phyloP scores from a whole-genome alignment of 2,329 filamentous ascomycete species.

The Pyrenophora tritici-repentis region DNA sequence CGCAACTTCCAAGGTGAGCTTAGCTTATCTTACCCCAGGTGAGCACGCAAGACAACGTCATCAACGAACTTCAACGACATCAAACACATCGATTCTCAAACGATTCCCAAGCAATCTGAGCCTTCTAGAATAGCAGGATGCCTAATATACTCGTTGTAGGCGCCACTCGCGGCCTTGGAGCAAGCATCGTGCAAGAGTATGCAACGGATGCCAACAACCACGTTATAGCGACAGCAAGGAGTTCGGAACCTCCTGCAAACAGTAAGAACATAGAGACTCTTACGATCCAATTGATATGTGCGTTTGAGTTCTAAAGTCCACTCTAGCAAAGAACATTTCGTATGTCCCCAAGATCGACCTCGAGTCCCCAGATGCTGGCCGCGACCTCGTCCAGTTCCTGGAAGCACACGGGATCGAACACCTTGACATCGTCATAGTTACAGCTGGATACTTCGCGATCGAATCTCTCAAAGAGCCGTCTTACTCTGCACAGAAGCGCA shows the following conservation, averaged over 20 bases:
- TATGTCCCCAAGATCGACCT: conserved; percentile 67
- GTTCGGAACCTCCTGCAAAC: conserved; percentile 49
- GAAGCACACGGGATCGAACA: conserved; percentile 49
- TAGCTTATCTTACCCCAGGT: not conserved
- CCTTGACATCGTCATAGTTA: conserved; percentile 62
- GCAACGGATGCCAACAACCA: conserved; percentile 49
- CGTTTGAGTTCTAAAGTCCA: too few species aligned
- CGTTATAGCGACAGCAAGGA: conserved; percentile 66
- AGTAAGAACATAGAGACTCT: conserved; percentile 16
- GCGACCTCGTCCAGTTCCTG: conserved; percentile 54
- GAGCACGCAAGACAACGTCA: not conserved
- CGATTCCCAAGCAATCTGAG: not conserved
- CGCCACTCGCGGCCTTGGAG: conserved; percentile 70
- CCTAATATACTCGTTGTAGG: conserved; percentile 65
- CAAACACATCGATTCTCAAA: not conserved
- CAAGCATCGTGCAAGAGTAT: conserved; percentile 64
- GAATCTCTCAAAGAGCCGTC: conserved; percentile 68
- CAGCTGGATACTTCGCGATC: conserved; percentile 70
- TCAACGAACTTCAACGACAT: not conserved
- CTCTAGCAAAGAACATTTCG: conserved; percentile 49
- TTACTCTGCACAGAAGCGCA: conserved; percentile 69
- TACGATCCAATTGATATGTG: not conserved
- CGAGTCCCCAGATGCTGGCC: conserved; percentile 30
- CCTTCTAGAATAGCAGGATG: conserved; percentile 18
- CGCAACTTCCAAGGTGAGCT: too few species aligned